These are phyloP conservation scores for Protoeuglena noctilucae DNA, from an alignment of 139 green algal genomes.

Conservation along the genomic window DNA sequence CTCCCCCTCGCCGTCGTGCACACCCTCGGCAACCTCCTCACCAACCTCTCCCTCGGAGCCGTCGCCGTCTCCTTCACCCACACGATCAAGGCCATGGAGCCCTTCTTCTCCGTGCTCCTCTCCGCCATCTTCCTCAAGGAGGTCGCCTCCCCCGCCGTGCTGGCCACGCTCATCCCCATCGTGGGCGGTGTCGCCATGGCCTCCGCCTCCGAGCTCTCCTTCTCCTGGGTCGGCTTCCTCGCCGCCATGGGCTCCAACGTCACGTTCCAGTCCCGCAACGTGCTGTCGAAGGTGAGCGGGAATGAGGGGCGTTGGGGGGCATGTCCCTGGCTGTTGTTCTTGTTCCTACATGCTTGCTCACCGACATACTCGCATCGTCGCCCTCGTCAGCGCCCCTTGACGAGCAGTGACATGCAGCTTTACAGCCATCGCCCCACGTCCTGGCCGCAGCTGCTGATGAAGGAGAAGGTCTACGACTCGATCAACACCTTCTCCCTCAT, in stretches of 20 bases:
- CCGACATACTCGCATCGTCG: too few species aligned
- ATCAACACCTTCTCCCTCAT: slow-evolving; percentile 91
- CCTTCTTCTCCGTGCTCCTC: slow-evolving; percentile 85
- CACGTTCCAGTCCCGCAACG: slow-evolving; percentile 91
- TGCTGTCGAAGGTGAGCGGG: slow-evolving; percentile 96
- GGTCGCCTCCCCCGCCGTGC: slow-evolving; percentile 36
- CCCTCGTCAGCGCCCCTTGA: too few species aligned
- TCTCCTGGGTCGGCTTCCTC: slow-evolving; percentile 79
- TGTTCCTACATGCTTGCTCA: too few species aligned
- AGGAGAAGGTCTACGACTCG: slow-evolving; percentile 48
- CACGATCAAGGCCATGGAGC: slow-evolving; percentile 97
- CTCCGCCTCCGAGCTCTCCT: slow-evolving; percentile 59
- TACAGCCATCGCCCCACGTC: too few species aligned
- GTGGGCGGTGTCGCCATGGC: slow-evolving; percentile 78
- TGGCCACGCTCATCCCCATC: slow-evolving; percentile 72
- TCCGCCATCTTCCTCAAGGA: slow-evolving; percentile 72
- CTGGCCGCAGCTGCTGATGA: too few species aligned
- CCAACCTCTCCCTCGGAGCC: slow-evolving; percentile 83
- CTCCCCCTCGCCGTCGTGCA: slow-evolving; percentile 82
- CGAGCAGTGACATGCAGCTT: too few species aligned
- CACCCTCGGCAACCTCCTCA: slow-evolving; percentile 91
- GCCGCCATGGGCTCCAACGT: slow-evolving; percentile 85
- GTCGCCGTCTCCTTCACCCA: slow-evolving; percentile 98
- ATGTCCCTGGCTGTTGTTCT: too few species aligned
- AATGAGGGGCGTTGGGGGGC: too few species aligned